These are phyloP conservation scores for Penicillium occitanis DNA, from an alignment of 2,329 filamentous ascomycete species.

Conservation along the genomic window DNA sequence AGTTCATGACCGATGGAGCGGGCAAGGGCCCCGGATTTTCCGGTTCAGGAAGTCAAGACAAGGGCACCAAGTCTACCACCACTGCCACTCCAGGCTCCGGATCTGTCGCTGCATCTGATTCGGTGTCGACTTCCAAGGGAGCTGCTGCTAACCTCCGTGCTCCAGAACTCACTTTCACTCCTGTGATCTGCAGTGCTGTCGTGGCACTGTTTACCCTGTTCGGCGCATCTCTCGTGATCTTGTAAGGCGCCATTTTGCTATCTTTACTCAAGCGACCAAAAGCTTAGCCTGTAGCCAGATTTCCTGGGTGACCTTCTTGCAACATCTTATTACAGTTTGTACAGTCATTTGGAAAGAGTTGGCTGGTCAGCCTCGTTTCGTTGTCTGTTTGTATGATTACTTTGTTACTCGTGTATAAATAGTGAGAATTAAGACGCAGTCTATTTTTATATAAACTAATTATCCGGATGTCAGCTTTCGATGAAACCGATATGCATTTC, in stretches of 20 bases:
- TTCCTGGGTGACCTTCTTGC: neutral
- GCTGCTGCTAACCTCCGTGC: constrained; percentile 48
- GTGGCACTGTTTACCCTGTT: constrained; percentile 55
- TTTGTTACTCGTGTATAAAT: constrained; percentile 7
- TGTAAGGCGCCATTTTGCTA: constrained; percentile 26
- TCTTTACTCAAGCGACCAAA: neutral
- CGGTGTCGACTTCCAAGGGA: constrained; percentile 32
- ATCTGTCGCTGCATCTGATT: constrained; percentile 33
- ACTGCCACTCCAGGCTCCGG: constrained; percentile 54
- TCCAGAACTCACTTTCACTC: constrained; percentile 50
- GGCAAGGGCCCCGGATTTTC: constrained; percentile 57
- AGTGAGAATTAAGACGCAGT: neutral
- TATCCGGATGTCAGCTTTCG: neutral
- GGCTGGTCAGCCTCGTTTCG: constrained; percentile 15
- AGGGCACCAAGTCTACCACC: constrained; percentile 51
- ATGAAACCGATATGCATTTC: neutral
- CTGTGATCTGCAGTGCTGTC: constrained; percentile 53
- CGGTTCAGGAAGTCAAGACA: constrained; percentile 57
- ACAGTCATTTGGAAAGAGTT: constrained; percentile 13
- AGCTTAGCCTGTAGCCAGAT: neutral
- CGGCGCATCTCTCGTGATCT: constrained; percentile 47
- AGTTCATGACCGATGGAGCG: constrained; percentile 60
- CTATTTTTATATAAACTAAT: neutral
- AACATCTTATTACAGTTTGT: neutral
- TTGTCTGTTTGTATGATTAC: neutral